Base-by-base conservation (phyloP, 2,329 filamentous ascomycete genomes). In the Scopulariopsis brevicaulis region DNA sequence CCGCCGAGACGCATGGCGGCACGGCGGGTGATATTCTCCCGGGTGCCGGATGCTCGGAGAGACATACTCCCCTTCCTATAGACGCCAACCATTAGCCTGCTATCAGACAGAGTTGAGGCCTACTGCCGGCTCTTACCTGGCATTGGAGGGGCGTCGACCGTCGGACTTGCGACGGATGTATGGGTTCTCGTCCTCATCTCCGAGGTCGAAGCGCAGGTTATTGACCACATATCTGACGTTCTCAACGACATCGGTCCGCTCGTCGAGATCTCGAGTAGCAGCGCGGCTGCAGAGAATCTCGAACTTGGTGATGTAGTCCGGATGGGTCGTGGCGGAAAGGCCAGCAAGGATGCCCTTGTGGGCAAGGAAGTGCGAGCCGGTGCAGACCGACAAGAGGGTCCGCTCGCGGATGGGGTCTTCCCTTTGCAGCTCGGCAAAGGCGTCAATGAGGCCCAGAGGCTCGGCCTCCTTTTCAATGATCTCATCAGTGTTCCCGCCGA, bases 201-300 rank as follows among this genome's bases (percentile, higher is more conserved):
- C 86, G 64, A 94, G 77, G 65, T 94, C 89, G 70, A 93, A 95
- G 64, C 90, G 87, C 60, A 91, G 85, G 73, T 95, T 94, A 79
- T 95, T 95, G 70, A 95, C 90, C 22, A 95, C 89, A 69, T 94
- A 95, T 67, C 89, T 82, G 67, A 80, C 79, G 62, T 89, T 86
- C 67, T 94, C 89, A 67, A 93, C 81, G 62, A 94, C 87, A 67
- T 94, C 89, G 65, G 88, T 90, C 67, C 88, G 85, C 75, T 91
- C 86, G 59, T 83, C 81, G 63, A 87, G 77, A 70, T 89, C 84
- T 62, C 84, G 79, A 59, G 83, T 82, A 53, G 87, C 82, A 54
- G 84, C 83, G 63, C 89, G 84, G 70, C 87, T 88, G 77, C 87
- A 91, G 64, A 91, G 74, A 65, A 85, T 91, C 77, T 94, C 90